phyloP scores from a whole-genome alignment of 2,329 filamentous ascomycete species.

The Penicillium sp. region DNA sequence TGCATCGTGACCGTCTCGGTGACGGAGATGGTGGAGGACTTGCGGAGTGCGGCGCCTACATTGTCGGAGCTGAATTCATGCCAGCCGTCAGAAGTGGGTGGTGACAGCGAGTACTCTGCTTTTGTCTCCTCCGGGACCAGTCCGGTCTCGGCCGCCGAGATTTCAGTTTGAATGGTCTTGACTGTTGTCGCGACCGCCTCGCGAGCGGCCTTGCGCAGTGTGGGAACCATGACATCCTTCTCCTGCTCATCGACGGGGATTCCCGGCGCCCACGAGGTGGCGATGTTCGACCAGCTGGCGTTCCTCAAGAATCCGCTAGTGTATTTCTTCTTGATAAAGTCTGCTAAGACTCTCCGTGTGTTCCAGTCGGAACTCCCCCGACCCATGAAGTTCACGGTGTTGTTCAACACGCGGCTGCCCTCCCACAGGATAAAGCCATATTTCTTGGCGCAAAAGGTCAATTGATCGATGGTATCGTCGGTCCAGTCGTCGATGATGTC shows the following conservation, averaged over 20 bases:
- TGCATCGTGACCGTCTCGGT: conserved; percentile 41
- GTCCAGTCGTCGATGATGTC: conserved; percentile 62
- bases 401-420: conserved; percentile 40
- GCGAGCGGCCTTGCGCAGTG: conserved; percentile 42
- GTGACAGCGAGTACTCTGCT: conserved; percentile 6
- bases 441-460: conserved; percentile 36
- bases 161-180: conserved; percentile 43
- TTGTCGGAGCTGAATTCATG: conserved; percentile 27
- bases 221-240: conserved; percentile 43
- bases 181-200: conserved; percentile 40
- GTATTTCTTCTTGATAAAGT: conserved; percentile 40
- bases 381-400: conserved; percentile 33
- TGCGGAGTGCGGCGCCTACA: conserved; percentile 30
- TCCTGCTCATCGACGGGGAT: conserved; percentile 38
- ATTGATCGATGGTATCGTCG: conserved; percentile 50
- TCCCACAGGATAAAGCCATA: conserved; percentile 44
- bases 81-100: conserved; percentile 17
- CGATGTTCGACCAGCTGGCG: conserved; percentile 40
- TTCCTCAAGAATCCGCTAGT: conserved; percentile 38
- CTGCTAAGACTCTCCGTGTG: conserved; percentile 32
- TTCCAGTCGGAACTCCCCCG: conserved; percentile 29
- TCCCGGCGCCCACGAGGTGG: conserved; percentile 40
- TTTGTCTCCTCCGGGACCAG: conserved; percentile 15
- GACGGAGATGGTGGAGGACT: conserved; percentile 43
- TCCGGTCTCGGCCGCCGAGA: conserved; percentile 33